Base-by-base conservation (phyloP, 768 basidiomycete genomes). In the Amyloporia xantha region DNA sequence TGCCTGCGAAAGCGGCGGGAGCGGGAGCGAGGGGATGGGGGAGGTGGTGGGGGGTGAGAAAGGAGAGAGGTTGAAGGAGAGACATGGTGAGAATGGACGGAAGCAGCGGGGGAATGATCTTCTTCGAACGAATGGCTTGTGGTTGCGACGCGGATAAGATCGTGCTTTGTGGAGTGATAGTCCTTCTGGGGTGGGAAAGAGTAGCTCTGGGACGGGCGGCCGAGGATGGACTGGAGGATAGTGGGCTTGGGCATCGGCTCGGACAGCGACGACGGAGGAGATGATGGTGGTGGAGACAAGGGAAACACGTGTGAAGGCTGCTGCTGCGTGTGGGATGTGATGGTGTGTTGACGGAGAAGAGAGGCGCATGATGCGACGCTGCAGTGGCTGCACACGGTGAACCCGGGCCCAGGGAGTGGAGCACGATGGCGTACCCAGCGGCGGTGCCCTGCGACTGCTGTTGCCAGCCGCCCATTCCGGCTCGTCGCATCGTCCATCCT, bases 121-220 rank as follows among this genome's bases (percentile, higher is more conserved):
- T 35, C 33, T 35, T n/a, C 17, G 38, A 6, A 15, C 30, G 30
- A 9, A 17, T 9, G 12, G 38, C 38, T 19, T 6, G 38, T 39
- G 13, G 46, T 69, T 38, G 73, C 66, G 51, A 79, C 71, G 11
- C 74, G 73, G 54, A 77, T 56, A 63, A 82, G 71, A 44, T 76
- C 72, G 47, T 68, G 59, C 60, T 74, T 77, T 10, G 69, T 74
- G 0, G 76, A 80, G 53, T 75, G 71, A 56, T 78, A 80, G 4
- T 74, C 69, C 57, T 72, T 74, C 46, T 50, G 53, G 0, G 75
- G 26, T 2, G 71, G 75, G 47, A 70, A 66, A 7, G 66, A 59
- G 62, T 88, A 88, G 0, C 73, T 66, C 60, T 84, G 80, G 1
- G 84, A 85, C 10, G 86, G 86, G 44, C 71, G 62, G 44, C 78